Evolutionary conservation across 331 rosid species (phyloP), one percentile per base, ranked within the genome.

Genomic region (Pyrus hybrid): DNA sequence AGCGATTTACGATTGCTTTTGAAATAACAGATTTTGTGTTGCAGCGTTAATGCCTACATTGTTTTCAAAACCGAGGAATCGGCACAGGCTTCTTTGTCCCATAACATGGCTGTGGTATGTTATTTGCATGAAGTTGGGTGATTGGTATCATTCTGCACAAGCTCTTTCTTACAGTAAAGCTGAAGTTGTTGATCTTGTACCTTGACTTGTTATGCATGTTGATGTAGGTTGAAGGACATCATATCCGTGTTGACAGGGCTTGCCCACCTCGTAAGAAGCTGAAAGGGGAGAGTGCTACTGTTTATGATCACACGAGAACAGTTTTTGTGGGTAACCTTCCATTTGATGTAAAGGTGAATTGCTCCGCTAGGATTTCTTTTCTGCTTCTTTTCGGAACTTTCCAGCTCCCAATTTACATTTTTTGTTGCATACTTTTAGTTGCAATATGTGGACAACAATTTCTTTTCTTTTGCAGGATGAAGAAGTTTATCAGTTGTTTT

Each of bases 241-340:
- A 92, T 79, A 88, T 92, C 30, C 97, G 97, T 62, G 97, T 94
- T 76, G 99, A 94, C 75, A 76, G 93, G 85, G 99, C 99, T 51
- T 94, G 97, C 88, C 99, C 99, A 2, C 99, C 99, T 63, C 93
- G 97, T 72, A 94, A 94, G 87, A 94, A 89, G 83, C 85, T 63
- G 75, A 94, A 92, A 72, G 91, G 93, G 73, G 99, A 91, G 64
- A 87, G 29, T 62, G 62, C 77, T 67, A 45, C 84, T 14, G 88
- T 83, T 68, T 94, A 90, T 77, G 97, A 94, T 83, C 88, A 78
- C 80, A 90, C 74, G 80, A 92, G 96, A 86, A 94, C 99, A 71
- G 89, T 94, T 73, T 92, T 94, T 79, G 96, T 94, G 71, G 99
- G 99, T 37, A 94, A 90, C 88, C 97, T 94, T 26, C 97, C 99